Evolutionary conservation across 1,284 basidiomycete genomes (phyloP), one percentile per base, ranked within the genome.

Genomic region (Anthracocystis setariae): DNA sequence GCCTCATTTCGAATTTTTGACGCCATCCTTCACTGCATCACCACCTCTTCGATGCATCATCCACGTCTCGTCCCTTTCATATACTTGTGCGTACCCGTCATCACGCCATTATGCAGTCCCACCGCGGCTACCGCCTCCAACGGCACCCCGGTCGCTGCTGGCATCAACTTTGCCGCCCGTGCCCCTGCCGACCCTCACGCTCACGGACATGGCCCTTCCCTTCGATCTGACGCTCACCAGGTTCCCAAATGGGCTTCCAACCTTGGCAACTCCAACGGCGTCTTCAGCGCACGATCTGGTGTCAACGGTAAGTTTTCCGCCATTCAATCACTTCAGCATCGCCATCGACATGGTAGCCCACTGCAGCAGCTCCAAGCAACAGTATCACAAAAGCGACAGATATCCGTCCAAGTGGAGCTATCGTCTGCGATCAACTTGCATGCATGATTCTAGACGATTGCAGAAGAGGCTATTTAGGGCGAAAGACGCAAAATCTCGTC

Each of bases 111-210:
- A 38, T 53, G 47, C 61, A 77, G 74, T 38, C 75, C 75, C 29
- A 74, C 75, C 48, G 66, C 73, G 40, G 64, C 69, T 43, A 68
- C 73, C 37, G 63, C 73, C 43, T 63, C 57, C 63, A 69, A 66
- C 69, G 75, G 75, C 44, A 71, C 64, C 25, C 75, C 75, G 46
- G 49, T 74, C 38, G 73, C 73, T 58, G 53, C 60, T 57, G 64
- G 61, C 62, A 69, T 73, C 68, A 79, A 77, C 77, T 61, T 74
- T 47, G 57, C 63, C 54, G 77, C 51, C 13, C 75, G 77, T 23
- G 77, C 77, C 46, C 76, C 76, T 35, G 72, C 58, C 55, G 77
- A 78, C 62, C 69, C 71, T 15, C 73, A 72, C 55, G 62, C 65
- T 60, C 60, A 75, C 57, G 69, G 68, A 52, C 66, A 73, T 55